These are phyloP conservation scores for Schizosaccharomyces pombe DNA, from an alignment of 805 yeast genomes.

Conservation along the genomic window DNA sequence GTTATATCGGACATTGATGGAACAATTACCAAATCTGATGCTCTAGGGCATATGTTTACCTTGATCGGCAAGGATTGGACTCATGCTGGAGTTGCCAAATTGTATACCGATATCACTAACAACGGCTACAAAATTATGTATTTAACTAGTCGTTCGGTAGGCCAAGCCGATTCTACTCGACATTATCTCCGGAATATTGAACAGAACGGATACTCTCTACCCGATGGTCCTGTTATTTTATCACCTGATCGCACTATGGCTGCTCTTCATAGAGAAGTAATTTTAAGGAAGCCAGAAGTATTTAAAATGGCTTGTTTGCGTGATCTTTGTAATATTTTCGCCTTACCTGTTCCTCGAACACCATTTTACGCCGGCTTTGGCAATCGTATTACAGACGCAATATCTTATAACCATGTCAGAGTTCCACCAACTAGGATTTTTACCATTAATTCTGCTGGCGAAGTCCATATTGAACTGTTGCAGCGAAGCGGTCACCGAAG, in stretches of 20 bases:
- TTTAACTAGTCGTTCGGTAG: conserved; percentile 83
- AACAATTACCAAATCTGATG: conserved; percentile 92
- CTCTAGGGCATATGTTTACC: conserved; percentile 82
- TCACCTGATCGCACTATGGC: conserved; percentile 95
- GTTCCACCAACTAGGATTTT: conserved; percentile 85
- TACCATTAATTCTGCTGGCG: conserved; percentile 89
- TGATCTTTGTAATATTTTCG: conserved; percentile 58
- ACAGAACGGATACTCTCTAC: conserved; percentile 46
- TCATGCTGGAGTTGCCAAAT: conserved; percentile 78
- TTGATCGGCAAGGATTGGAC: conserved; percentile 96
- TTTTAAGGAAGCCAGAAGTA: conserved; percentile 87
- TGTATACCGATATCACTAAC: conserved; percentile 61
- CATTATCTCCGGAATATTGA: conserved; percentile 53
- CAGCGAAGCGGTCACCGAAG: conserved; percentile 84
- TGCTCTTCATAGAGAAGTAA: conserved; percentile 75
- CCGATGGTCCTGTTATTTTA: conserved; percentile 77
- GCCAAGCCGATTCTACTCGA: conserved; percentile 81
- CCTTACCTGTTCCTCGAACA: conserved; percentile 25
- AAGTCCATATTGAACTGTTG: conserved; percentile 86
- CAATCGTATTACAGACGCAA: conserved; percentile 85
- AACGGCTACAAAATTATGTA: conserved; percentile 90
- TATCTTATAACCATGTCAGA: conserved; percentile 78
- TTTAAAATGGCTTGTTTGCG: conserved; percentile 91
- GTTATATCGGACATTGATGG: conserved; percentile 96
- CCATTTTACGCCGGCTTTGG: conserved; percentile 98